phyloP scores from a whole-genome alignment of 106 monocot species.

The Amphibolis antarctica region DNA sequence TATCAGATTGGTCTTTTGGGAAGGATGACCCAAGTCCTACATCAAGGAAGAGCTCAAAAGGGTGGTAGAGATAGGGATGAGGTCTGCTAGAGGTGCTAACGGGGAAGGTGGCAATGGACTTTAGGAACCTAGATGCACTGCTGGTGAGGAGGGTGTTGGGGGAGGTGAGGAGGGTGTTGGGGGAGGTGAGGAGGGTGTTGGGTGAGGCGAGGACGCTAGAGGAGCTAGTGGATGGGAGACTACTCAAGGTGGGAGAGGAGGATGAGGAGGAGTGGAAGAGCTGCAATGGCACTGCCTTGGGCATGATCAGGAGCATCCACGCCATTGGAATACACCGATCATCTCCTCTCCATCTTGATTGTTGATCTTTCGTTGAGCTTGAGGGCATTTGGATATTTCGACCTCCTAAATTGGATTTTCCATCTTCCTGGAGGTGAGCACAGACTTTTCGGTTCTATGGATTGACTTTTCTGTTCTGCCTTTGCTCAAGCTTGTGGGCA shows the following conservation, averaged over 20 bases:
- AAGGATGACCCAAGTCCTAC: too few species aligned
- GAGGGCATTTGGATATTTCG: too few species aligned
- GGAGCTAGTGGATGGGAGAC: too few species aligned
- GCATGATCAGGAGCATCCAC: constrained; percentile 53
- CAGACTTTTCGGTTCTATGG: too few species aligned
- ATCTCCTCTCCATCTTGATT: too few species aligned
- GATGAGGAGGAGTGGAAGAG: constrained; percentile 37
- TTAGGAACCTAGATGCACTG: constrained; percentile 75
- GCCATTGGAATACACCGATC: constrained; percentile 77
- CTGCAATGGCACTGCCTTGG: constrained; percentile 33
- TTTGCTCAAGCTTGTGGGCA: too few species aligned
- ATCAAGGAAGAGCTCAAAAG: constrained; percentile 50
- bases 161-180: neutral
- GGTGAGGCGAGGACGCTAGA: constrained; percentile 1
- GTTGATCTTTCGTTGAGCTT: too few species aligned
- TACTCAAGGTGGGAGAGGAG: constrained; percentile 27
- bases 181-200: neutral
- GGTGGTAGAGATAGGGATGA: constrained; percentile 41
- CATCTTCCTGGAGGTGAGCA: too few species aligned
- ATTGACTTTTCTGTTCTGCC: too few species aligned
- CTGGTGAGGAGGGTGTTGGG: constrained; percentile 6
- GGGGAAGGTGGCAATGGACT: constrained; percentile 60
- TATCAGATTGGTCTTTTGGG: too few species aligned
- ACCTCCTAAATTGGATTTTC: too few species aligned
- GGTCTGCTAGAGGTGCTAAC: constrained; percentile 53